Conservation (phyloP, 768 basidiomycete species). For the Rhodotorula paludigena region DNA sequence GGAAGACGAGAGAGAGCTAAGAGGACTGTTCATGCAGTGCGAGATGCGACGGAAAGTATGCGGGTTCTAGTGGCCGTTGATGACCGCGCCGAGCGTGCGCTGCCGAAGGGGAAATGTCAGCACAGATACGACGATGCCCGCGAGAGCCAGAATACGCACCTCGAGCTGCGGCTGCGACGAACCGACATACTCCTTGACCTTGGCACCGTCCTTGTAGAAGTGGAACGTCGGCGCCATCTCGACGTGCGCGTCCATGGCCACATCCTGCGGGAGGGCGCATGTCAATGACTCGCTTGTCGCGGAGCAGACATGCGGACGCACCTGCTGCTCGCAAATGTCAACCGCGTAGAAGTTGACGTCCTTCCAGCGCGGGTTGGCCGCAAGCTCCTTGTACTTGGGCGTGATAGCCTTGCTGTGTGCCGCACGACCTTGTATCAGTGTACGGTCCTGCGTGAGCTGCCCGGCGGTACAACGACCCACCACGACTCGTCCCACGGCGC, state of each 20-base stretch:
- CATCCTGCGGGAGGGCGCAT: constrained; percentile 8
- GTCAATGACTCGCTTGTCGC: neutral
- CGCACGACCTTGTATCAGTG: neutral
- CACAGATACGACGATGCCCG: neutral
- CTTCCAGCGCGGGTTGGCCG: constrained; percentile 9
- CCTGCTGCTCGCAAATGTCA: constrained; percentile 38
- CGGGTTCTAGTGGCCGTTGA: neutral
- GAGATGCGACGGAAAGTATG: neutral
- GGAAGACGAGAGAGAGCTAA: too few species aligned
- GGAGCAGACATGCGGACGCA: neutral
- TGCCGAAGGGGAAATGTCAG: neutral
- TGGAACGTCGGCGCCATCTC: constrained; percentile 29
- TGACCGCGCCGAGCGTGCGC: constrained; percentile 11
- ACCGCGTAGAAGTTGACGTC: constrained; percentile 30
- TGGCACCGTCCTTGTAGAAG: constrained; percentile 30
- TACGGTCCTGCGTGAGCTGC: too few species aligned
- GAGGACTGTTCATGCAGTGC: too few species aligned
- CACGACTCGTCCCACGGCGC: constrained; percentile 36
- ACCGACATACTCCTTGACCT: constrained; percentile 36
- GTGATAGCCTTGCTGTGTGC: constrained; percentile 28
- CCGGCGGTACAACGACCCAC: too few species aligned
- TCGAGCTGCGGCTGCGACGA: constrained; percentile 33
- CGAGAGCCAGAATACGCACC: constrained; percentile 2
- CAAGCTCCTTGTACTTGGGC: constrained; percentile 21
- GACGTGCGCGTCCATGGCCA: constrained; percentile 32